Evolutionary conservation across 306 rosid genomes (phyloP).

Genomic region (Sindora glabra): DNA sequence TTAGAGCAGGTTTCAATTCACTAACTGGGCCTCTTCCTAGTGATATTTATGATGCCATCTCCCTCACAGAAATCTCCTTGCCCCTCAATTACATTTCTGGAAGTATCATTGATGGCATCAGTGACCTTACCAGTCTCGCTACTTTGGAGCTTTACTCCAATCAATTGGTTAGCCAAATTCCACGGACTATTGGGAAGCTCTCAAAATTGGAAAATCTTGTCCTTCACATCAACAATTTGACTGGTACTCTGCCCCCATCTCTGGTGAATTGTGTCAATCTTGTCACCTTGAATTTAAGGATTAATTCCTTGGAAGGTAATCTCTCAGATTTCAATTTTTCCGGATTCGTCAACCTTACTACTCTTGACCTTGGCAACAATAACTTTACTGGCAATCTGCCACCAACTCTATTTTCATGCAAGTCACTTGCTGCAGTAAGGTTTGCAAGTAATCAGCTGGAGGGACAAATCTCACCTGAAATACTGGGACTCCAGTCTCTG

Average conservation of each 20-base stretch:
- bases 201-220: conserved; percentile 24
- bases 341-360: too few species aligned
- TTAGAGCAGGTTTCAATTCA: conserved; percentile 37
- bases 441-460: too few species aligned
- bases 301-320: too few species aligned
- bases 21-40: conserved; percentile 31
- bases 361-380: too few species aligned
- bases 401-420: conserved; percentile 32
- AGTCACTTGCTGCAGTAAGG: conserved; percentile 36
- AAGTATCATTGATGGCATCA: conserved; percentile 15
- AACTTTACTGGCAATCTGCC: conserved; percentile 39
- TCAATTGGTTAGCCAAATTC: conserved; percentile 22
- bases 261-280: too few species aligned
- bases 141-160: conserved; percentile 40
- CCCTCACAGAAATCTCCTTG: conserved; percentile 26
- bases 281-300: too few species aligned
- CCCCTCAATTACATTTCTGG: conserved; percentile 28
- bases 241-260: too few species aligned
- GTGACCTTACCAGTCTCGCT: conserved; percentile 19
- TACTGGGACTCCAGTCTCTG: too few species aligned
- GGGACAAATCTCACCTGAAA: too few species aligned
- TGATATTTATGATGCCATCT: conserved; percentile 18
- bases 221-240: too few species aligned
- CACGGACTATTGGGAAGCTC: conserved; percentile 31
- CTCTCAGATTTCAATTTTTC: too few species aligned